Evolutionary conservation across 306 rosid species (phyloP), one percentile per base, ranked within the genome.

Genomic region (Castanea sativa): DNA sequence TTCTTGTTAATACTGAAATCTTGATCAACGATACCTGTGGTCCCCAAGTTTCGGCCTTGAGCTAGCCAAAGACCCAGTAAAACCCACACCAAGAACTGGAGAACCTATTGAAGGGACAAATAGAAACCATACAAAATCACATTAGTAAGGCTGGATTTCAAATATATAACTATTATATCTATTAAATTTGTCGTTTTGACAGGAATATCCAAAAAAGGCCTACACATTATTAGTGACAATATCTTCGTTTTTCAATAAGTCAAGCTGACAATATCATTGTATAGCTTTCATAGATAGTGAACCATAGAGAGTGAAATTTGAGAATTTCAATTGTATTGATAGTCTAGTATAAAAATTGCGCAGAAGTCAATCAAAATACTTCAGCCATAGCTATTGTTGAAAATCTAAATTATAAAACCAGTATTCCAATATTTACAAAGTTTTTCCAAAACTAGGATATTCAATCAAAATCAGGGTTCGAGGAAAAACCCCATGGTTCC

Each of bases 81-180:
- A 92, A 61, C 95, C 95, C 80, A 94, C 97, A 75, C 99, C 99
- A 84, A 94, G 74, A 83, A 90, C 97, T 0, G 94, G 95, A 78
- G 82, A 83, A 69, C 99, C 97, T 94, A 83, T 86, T 73, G 16
- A 77, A 80, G 52, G 82, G 4, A 82, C 20, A 79, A 68, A 74
- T 6, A 52, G 60, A 82, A 25, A 71, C 49, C 58, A 69, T 9
- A 78, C 43, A 38, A 45, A 80, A 57, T 51, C 76, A 81, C 27
- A 15, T 9, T 6, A 27, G 4, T 9, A 23, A 52, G 52, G 16
- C 5, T 30, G 38, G 41, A 53, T 30, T 23, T 52, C 30, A 1
- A 30, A 29, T 13, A 32, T 51, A 32, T 20, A 58, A 5, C 19
- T 11, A 53, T 70, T 21, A 20, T 11, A 59, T 59, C 80, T 1